Conservation (phyloP, 2,329 filamentous ascomycete genomes). For the Colletotrichum sp. region DNA sequence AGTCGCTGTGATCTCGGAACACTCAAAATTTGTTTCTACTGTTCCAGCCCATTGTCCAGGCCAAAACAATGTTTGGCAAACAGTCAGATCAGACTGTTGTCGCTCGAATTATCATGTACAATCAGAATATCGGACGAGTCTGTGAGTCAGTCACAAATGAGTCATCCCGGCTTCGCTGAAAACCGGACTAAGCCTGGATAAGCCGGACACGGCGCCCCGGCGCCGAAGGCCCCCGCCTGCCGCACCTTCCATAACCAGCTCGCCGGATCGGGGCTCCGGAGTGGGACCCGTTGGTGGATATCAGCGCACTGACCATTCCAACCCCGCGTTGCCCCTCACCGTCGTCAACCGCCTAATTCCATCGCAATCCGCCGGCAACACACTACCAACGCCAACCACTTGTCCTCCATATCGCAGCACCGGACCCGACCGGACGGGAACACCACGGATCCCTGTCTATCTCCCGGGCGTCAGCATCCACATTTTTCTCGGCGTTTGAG, state of each 20-base stretch:
- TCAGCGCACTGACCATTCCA: not conserved
- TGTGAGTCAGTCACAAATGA: not conserved
- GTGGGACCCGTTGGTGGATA: not conserved
- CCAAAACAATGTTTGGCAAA: not conserved
- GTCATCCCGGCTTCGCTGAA: not conserved
- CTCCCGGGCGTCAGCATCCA: not conserved
- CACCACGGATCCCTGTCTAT: conserved; percentile 3
- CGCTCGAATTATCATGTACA: not conserved
- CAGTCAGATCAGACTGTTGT: not conserved
- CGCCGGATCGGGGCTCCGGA: not conserved
- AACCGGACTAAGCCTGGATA: not conserved
- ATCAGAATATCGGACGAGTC: not conserved
- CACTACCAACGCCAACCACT: not conserved
- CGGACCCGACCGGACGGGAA: not conserved
- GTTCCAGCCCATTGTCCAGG: not conserved
- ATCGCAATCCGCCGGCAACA: conserved; percentile 6
- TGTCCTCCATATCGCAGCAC: not conserved
- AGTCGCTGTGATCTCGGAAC: not conserved
- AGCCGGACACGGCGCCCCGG: not conserved
- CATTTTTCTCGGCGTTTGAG: not conserved
- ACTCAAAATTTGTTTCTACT: not conserved
- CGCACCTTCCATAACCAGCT: not conserved
- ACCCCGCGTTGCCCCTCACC: not conserved
- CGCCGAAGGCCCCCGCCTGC: not conserved
- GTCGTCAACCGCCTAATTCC: conserved; percentile 8